Evolutionary conservation across 2,329 filamentous ascomycete species (phyloP).

Genomic region (Nannizziopsis barbatae): DNA sequence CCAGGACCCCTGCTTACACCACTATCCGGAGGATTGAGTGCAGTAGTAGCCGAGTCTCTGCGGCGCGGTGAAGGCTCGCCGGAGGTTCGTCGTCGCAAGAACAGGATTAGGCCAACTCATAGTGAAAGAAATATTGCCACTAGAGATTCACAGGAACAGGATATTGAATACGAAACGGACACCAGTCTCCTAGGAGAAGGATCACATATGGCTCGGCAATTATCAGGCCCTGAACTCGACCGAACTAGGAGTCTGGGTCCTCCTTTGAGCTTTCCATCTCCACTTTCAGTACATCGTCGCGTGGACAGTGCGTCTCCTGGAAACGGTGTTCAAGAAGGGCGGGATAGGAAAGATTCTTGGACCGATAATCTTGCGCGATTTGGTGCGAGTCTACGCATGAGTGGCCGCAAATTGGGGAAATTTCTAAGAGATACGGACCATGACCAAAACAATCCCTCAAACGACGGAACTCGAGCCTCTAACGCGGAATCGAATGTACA

Average conservation of each 20-base stretch:
- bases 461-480: background rate
- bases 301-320: background rate
- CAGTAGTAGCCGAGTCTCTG: slow-evolving; percentile 54
- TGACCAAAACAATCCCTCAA: background rate
- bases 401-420: slow-evolving; percentile 8
- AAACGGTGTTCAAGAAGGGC: too few relatives aligned
- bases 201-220: background rate
- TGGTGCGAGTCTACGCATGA: slow-evolving; percentile 8
- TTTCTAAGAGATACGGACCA: slow-evolving; percentile 1
- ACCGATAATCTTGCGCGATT: slow-evolving; percentile 9
- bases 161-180: slow-evolving; percentile 18
- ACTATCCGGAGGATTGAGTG: slow-evolving; percentile 49
- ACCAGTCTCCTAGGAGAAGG: slow-evolving; percentile 13
- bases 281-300: background rate
- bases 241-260: slow-evolving; percentile 1
- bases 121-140: slow-evolving; percentile 17
- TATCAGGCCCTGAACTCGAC: background rate
- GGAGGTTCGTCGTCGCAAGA: slow-evolving; percentile 8
- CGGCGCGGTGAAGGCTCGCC: slow-evolving; percentile 44
- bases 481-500: background rate
- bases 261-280: background rate
- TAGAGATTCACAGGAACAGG: slow-evolving; percentile 20
- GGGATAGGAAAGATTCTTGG: slow-evolving; percentile 13
- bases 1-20: slow-evolving; percentile 50
- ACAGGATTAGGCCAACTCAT: slow-evolving; percentile 12